A percentile compares a stretch with the other conserved stretches of the same genome.
phyloP scores from a whole-genome alignment of 1,139 yeast genomes.

The Dujonia santamariae region DNA sequence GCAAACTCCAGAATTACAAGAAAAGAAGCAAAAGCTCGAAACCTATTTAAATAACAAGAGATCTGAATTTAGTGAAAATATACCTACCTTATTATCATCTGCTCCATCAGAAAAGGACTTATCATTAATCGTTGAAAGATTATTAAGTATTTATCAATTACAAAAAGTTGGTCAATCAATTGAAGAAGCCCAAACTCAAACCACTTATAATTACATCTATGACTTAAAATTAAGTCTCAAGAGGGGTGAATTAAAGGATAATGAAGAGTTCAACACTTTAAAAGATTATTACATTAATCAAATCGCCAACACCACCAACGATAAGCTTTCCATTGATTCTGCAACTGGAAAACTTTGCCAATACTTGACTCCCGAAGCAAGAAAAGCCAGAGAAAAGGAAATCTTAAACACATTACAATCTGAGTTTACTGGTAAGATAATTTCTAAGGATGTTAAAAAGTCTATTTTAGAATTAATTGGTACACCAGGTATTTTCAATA shows the following conservation, averaged over 20 bases:
- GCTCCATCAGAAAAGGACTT: conserved; percentile 30
- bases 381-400: conserved; percentile 16
- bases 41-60: conserved; percentile 19
- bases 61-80: conserved; percentile 14
- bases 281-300: conserved; percentile 19
- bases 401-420: conserved; percentile 17
- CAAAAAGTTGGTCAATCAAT: conserved; percentile 24
- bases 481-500: conserved; percentile 34
- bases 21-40: conserved; percentile 32
- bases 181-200: conserved; percentile 59
- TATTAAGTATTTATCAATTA: conserved; percentile 41
- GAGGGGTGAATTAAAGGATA: conserved; percentile 36
- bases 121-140: conserved; percentile 45
- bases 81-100: conserved; percentile 5
- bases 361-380: conserved; percentile 19
- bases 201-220: conserved; percentile 50
- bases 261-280: conserved; percentile 19
- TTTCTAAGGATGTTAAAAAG: conserved; percentile 24
- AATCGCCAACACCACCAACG: conserved; percentile 17
- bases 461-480: conserved; percentile 24
- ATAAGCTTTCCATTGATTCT: conserved; percentile 24
- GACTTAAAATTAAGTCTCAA: conserved; percentile 42
- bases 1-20: conserved; percentile 46
- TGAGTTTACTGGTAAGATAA: conserved; percentile 20
- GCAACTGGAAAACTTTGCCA: conserved; percentile 23